Percentiles rank a stretch among this genome's conserved stretches.
These are phyloP conservation scores for Prunus padus DNA, from an alignment of 306 rosid species.

Conservation along the genomic window DNA sequence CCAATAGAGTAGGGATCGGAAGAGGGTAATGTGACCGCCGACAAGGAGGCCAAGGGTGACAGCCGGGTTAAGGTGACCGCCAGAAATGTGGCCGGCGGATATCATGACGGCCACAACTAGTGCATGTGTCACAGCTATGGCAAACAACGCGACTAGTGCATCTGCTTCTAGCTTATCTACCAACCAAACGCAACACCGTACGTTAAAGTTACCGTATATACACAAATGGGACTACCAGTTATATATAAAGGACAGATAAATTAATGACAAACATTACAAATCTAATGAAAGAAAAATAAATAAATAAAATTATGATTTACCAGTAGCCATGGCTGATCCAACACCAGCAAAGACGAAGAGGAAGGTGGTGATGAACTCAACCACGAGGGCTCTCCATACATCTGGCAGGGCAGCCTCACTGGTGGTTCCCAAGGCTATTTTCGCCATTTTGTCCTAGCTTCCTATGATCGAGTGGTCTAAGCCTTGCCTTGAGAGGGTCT, in stretches of 20 bases:
- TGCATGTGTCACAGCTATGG: conserved; percentile 73
- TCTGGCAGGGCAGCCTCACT: conserved; percentile 64
- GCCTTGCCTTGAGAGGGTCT: background rate
- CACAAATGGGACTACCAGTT: background rate
- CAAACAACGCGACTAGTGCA: conserved; percentile 56
- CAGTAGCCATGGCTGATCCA: conserved; percentile 69
- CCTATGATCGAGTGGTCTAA: too few species aligned
- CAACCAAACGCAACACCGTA: background rate
- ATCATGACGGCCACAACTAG: conserved; percentile 82
- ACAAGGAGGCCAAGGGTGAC: conserved; percentile 71
- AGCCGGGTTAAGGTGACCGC: conserved; percentile 90
- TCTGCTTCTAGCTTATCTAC: conserved; percentile 59
- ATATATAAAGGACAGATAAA: background rate
- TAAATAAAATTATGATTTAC: conserved; percentile 26
- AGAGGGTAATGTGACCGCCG: conserved; percentile 75
- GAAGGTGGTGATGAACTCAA: conserved; percentile 83
- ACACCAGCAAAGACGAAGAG: conserved; percentile 85
- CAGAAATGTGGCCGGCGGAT: conserved; percentile 88
- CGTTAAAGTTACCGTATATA: background rate
- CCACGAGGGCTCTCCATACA: conserved; percentile 65
- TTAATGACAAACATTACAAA: background rate
- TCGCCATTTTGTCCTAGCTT: conserved; percentile 40
- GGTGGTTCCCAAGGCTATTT: conserved; percentile 60
- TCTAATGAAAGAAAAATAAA: background rate
- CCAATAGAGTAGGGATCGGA: conserved; percentile 80